Conservation (phyloP, 1,139 yeast species). For the Meyerozyma sp. region DNA sequence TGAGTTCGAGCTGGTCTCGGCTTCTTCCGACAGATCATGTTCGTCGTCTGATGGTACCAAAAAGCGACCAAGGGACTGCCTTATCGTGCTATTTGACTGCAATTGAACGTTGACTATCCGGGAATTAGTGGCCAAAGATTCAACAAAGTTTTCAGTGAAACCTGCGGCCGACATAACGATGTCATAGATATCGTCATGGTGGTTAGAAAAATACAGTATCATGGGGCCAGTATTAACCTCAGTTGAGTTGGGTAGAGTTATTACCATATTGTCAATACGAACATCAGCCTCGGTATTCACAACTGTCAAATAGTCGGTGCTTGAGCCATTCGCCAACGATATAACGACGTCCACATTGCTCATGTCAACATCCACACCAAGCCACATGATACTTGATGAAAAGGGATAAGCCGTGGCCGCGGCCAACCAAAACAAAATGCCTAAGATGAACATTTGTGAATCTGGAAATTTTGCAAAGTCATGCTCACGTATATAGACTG, state of each 20-base stretch:
- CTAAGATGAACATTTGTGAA: neutral
- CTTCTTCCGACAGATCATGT: neutral
- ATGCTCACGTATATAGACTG: too few species aligned
- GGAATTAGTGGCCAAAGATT: neutral
- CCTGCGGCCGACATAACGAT: neutral
- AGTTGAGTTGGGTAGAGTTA: slow-evolving; percentile 1
- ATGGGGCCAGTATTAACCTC: neutral
- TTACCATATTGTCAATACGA: neutral
- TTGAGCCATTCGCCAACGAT: neutral
- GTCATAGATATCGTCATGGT: neutral
- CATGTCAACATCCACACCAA: neutral
- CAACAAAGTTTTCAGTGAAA: neutral
- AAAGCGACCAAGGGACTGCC: neutral
- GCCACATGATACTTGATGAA: slow-evolving; percentile 1
- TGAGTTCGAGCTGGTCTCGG: slow-evolving; percentile 1
- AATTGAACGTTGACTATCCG: neutral
- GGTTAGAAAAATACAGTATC: neutral
- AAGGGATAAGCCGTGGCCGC: slow-evolving; percentile 1
- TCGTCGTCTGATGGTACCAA: slow-evolving; percentile 1
- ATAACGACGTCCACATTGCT: slow-evolving; percentile 1
- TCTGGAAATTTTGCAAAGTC: too few species aligned
- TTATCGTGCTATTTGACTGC: slow-evolving; percentile 1
- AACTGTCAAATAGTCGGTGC: neutral
- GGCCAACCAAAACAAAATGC: neutral
- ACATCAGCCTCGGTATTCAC: slow-evolving; percentile 1